Conservation (phyloP, 768 basidiomycete species). For the Auricularia heimuer region DNA sequence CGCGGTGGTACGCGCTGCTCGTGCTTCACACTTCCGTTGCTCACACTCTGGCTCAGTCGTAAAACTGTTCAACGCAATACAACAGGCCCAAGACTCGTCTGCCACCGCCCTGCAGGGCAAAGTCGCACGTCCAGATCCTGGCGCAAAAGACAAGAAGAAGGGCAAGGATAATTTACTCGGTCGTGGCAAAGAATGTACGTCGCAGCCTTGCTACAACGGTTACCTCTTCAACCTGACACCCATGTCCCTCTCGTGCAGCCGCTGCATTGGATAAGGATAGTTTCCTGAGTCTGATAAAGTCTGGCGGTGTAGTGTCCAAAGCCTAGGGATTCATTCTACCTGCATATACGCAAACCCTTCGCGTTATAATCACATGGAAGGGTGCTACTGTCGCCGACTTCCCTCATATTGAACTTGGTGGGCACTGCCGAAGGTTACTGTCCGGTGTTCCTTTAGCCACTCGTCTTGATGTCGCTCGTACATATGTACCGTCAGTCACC, state of each 20-base stretch:
- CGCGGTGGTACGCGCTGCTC: constrained; percentile 14
- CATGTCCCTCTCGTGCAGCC: constrained; percentile 17
- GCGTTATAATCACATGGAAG: too few relatives aligned
- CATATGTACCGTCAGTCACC: too few relatives aligned
- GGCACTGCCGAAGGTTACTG: too few relatives aligned
- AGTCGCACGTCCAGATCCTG: constrained; percentile 59
- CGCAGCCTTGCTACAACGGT: constrained; percentile 5
- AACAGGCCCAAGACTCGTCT: constrained; percentile 61
- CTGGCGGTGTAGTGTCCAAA: constrained; percentile 72
- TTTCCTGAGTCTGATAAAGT: constrained; percentile 76
- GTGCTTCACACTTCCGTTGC: not conserved
- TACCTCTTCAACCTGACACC: not conserved
- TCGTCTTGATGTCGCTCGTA: too few relatives aligned
- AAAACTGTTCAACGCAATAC: constrained; percentile 79
- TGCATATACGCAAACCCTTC: too few relatives aligned
- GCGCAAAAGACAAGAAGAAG: constrained; percentile 36
- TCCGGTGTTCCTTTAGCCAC: too few relatives aligned
- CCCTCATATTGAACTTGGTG: too few relatives aligned
- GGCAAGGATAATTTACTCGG: constrained; percentile 46
- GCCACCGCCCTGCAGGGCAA: constrained; percentile 54
- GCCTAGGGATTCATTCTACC: too few relatives aligned
- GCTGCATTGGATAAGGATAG: constrained; percentile 56
- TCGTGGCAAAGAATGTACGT: constrained; percentile 48
- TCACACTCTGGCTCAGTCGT: constrained; percentile 41
- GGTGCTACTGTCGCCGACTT: too few relatives aligned